Base-by-base conservation (phyloP, 768 basidiomycete species). In the Mycena latifolia region DNA sequence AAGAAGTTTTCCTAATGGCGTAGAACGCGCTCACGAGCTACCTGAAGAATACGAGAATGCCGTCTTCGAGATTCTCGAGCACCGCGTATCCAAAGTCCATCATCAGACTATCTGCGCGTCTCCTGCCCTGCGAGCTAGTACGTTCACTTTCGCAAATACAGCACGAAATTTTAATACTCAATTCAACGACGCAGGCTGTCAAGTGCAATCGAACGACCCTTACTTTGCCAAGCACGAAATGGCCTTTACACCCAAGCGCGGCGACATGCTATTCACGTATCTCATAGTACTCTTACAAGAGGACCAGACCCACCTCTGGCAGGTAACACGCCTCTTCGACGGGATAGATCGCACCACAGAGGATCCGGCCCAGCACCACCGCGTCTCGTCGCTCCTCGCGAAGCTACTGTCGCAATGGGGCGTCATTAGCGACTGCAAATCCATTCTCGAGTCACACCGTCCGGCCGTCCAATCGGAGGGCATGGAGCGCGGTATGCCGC, bases 341-440 rank as follows among this genome's bases (percentile, higher is more conserved):
- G 57, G 59, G 46, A 15, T 66, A 35, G 64, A 66, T 31, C 64
- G 64, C 47, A 47, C 53, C 0, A 55, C 53, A 3, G 18, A 55
- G 28, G 58, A 66, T 15, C 45, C 58, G 4, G 35, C 10, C 5
- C 27, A 35, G 11, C 45, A 55, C 24, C 39, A 12, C 27, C 64
- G 64, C 24, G 31, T 66, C 25, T 66, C 64, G 6, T 39, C 52
- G 12, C 64, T 66, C 25, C n/a, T 66, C 37, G 64, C 58, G n/a
- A 50, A 27, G 33, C 25, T 66, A 0, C 35, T 66, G 15, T 55
- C 58, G 2, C 64, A 66, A 12, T 66, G 64, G 64, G 64, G 58
- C 5, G 46, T 50, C 22, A n/a, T 50, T 22, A 55, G 45, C 39
- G 64, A 66, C 46, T 55, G 64, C 24, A 66, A 60, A 55, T 31